Conservation (phyloP, 2,329 filamentous ascomycete genomes). For the Apiospora sp. region DNA sequence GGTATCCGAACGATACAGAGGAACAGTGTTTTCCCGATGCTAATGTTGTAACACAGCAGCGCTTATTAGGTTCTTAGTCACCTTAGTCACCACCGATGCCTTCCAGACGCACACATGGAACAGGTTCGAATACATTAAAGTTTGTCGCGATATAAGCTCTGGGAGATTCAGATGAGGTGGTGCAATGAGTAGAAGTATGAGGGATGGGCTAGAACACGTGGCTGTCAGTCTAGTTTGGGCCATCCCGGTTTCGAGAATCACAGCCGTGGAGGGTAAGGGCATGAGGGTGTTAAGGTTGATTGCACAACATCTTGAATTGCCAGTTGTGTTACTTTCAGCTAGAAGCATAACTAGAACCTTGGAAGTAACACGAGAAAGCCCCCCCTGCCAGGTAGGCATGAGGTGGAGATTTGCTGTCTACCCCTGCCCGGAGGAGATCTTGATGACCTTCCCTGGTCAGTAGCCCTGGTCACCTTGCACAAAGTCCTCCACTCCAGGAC, state of each 20-base stretch:
- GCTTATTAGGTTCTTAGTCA: neutral
- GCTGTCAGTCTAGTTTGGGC: neutral
- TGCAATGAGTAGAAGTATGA: neutral
- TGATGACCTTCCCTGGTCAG: neutral
- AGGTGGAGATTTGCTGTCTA: neutral
- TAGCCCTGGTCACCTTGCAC: neutral
- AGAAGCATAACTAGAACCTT: conserved; percentile 18
- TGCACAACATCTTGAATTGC: neutral
- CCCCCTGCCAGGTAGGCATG: neutral
- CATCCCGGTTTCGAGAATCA: neutral
- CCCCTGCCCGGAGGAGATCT: conserved; percentile 1
- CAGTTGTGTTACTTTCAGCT: conserved; percentile 9
- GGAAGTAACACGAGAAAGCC: conserved; percentile 15
- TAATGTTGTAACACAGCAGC: neutral
- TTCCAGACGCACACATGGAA: neutral
- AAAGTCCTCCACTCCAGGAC: neutral
- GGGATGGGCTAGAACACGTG: conserved; percentile 14
- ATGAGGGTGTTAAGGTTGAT: conserved; percentile 7
- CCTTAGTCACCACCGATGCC: neutral
- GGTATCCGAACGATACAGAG: neutral
- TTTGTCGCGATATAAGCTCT: neutral
- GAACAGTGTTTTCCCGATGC: neutral
- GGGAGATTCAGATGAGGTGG: neutral
- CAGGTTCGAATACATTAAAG: neutral
- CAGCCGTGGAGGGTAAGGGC: neutral